Evolutionary conservation across 139 green algal genomes (phyloP).

Genomic region (Choricystis sp.): DNA sequence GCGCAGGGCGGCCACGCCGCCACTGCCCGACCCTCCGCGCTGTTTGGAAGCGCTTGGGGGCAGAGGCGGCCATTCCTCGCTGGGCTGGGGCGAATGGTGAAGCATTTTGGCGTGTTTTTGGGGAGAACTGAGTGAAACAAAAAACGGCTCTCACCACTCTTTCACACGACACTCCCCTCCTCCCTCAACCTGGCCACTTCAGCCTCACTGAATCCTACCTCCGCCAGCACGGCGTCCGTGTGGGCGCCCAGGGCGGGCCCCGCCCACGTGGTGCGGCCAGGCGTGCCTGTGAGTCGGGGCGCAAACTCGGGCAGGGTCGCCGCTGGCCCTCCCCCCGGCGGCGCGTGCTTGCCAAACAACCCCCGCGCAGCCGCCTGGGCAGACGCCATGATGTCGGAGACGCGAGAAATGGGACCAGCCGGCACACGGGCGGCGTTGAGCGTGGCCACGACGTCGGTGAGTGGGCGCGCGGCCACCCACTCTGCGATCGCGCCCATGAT

Average conservation of each 20-base stretch:
- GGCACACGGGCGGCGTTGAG: slow-evolving; percentile 40
- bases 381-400: slow-evolving; percentile 32
- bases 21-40: too few relatives aligned
- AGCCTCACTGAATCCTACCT: slow-evolving; percentile 24
- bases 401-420: slow-evolving; percentile 41
- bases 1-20: too few relatives aligned
- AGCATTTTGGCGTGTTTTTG: too few relatives aligned
- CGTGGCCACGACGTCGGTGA: slow-evolving; percentile 30
- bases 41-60: too few relatives aligned
- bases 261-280: slow-evolving; percentile 44
- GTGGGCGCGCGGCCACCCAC: slow-evolving; percentile 17
- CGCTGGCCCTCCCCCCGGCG: slow-evolving; percentile 9
- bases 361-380: slow-evolving; percentile 25
- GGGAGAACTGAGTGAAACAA: too few relatives aligned
- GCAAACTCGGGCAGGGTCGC: slow-evolving; percentile 40
- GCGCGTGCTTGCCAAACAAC: slow-evolving; percentile 32
- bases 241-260: slow-evolving; percentile 52
- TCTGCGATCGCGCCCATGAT: slow-evolving; percentile 25
- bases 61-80: too few relatives aligned
- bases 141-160: too few relatives aligned
- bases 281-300: slow-evolving; percentile 25
- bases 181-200: slow-evolving; percentile 25
- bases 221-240: slow-evolving; percentile 41
- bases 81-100: too few relatives aligned
- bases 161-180: too few relatives aligned